Evolutionary conservation across 75 land plant species (phyloP).

Genomic region (Pinus tabuliformis): DNA sequence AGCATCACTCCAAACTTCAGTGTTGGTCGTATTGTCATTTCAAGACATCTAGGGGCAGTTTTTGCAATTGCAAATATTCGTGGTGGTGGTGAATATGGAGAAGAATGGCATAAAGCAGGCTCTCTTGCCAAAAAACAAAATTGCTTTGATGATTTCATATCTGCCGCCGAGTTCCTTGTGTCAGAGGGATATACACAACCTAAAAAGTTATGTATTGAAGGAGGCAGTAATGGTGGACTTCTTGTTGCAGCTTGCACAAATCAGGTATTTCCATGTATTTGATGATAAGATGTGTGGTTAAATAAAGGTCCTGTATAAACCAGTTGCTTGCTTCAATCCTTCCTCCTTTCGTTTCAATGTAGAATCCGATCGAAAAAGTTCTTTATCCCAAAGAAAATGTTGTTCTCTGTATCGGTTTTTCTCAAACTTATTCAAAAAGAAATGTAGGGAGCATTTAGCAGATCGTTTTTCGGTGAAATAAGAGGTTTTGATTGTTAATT

Average conservation of each 20-base stretch:
- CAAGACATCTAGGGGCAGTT: constrained; percentile 60
- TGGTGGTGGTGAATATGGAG: constrained; percentile 99
- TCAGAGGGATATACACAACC: constrained; percentile 78
- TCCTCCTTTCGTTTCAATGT: not conserved
- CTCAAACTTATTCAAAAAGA: not conserved
- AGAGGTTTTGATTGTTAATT: not conserved
- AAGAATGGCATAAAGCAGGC: constrained; percentile 97
- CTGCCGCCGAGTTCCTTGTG: constrained; percentile 79
- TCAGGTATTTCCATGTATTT: constrained; percentile 51
- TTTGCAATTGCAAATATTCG: constrained; percentile 90
- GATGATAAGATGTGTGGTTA: too few relatives aligned
- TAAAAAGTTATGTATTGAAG: constrained; percentile 85
- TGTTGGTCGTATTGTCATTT: constrained; percentile 50
- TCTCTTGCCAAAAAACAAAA: constrained; percentile 85
- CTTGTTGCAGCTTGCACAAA: constrained; percentile 95
- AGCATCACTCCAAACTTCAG: constrained; percentile 84
- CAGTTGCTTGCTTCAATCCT: too few relatives aligned
- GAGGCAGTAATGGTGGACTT: constrained; percentile 98
- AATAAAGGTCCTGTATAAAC: too few relatives aligned
- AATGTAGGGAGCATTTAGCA: not conserved
- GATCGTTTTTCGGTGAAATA: not conserved
- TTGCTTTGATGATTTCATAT: constrained; percentile 95
- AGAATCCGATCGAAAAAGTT: not conserved
- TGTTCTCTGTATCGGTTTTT: not conserved
- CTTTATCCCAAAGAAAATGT: not conserved